These are phyloP conservation scores for Delphinella strobiligena DNA, from an alignment of 2,329 filamentous ascomycete species.

Conservation along the genomic window DNA sequence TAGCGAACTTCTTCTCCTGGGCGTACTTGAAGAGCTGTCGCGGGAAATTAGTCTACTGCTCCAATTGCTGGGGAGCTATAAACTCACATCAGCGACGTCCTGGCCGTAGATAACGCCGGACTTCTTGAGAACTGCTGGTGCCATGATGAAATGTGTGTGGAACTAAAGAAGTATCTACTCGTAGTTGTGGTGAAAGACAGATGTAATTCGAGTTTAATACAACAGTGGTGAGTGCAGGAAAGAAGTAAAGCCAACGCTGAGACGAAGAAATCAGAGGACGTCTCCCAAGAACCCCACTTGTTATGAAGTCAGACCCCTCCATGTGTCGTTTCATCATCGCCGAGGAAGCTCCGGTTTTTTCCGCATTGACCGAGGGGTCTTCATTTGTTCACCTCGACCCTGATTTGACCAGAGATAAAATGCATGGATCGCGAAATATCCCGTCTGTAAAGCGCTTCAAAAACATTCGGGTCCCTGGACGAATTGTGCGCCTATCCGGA, in stretches of 20 bases:
- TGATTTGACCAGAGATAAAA: background rate
- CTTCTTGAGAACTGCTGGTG: conserved; percentile 17
- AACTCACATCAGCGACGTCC: conserved; percentile 15
- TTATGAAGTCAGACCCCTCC: background rate
- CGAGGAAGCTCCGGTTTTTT: background rate
- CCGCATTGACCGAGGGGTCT: background rate
- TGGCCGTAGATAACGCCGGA: conserved; percentile 28
- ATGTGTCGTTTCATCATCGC: background rate
- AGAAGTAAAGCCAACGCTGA: background rate
- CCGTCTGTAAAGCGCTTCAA: background rate
- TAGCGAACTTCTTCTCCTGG: conserved; percentile 76
- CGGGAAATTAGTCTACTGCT: conserved; percentile 9
- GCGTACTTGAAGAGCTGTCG: conserved; percentile 72
- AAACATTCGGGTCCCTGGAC: background rate
- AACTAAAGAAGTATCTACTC: no score
- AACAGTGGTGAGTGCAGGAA: background rate
- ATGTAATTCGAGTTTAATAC: background rate
- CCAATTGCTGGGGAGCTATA: background rate
- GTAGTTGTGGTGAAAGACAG: no score
- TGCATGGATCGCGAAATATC: background rate
- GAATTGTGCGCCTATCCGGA: no score
- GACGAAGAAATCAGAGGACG: background rate
- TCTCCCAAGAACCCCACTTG: background rate
- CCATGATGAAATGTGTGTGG: conserved; percentile 10
- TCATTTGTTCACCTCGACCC: background rate